These are phyloP conservation scores for Thuja plicata DNA, from an alignment of 83 land plant genomes.

Conservation along the genomic window DNA sequence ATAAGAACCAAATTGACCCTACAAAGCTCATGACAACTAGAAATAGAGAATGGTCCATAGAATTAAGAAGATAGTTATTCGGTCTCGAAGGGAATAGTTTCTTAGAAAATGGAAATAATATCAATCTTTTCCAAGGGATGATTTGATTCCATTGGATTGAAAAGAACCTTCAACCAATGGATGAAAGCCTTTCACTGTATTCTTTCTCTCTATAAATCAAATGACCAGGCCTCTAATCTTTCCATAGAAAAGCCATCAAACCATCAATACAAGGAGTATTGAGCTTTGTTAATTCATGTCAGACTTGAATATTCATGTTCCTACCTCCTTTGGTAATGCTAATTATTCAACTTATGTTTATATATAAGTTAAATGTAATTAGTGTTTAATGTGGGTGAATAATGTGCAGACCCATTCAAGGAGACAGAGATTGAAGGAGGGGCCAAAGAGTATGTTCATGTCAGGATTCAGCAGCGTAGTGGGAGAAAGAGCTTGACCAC, in stretches of 20 bases:
- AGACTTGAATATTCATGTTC: not conserved
- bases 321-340: not conserved
- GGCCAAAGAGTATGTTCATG: slow-evolving; percentile 22
- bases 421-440: slow-evolving; percentile 23
- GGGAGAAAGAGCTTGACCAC: slow-evolving; percentile 29
- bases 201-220: not conserved
- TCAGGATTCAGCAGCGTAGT: slow-evolving; percentile 25
- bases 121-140: not conserved
- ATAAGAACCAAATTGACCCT: not conserved
- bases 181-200: not conserved
- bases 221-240: not conserved
- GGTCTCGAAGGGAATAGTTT: not conserved
- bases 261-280: not conserved
- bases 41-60: no score
- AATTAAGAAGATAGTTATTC: no score
- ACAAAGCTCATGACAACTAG: no score
- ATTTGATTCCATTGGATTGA: not conserved
- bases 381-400: not conserved
- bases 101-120: no score
- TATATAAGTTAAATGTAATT: not conserved
- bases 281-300: not conserved
- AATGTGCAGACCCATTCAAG: slow-evolving; percentile 12
- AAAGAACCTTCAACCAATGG: not conserved
- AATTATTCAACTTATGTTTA: not conserved
- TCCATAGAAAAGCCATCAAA: not conserved